A percentile compares a stretch with the other conserved stretches of the same genome.
Conservation (phyloP, 2,329 filamentous ascomycete species). For the Escovopsis sp. region DNA sequence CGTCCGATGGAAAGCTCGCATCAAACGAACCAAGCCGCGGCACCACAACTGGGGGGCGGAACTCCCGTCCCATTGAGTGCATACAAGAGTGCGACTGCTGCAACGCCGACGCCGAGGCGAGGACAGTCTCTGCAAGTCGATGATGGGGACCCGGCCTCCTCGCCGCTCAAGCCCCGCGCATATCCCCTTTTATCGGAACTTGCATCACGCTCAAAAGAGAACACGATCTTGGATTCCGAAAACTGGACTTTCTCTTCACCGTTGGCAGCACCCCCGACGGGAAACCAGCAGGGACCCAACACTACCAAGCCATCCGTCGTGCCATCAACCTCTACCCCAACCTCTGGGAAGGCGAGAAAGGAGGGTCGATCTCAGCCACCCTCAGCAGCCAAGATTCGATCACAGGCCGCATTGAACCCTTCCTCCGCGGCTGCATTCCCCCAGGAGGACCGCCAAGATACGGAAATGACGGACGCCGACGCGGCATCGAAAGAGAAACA, state of each 20-base stretch:
- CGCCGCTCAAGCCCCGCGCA: slow-evolving; percentile 39
- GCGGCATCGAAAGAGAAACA: neutral
- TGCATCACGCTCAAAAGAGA: slow-evolving; percentile 28
- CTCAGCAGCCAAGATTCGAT: neutral
- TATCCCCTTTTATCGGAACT: slow-evolving; percentile 39
- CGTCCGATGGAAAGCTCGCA: slow-evolving; percentile 9
- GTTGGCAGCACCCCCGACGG: slow-evolving; percentile 32
- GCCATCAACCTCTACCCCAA: slow-evolving; percentile 6
- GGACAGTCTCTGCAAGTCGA: slow-evolving; percentile 35
- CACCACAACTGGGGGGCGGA: slow-evolving; percentile 15
- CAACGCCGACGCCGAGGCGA: slow-evolving; percentile 46
- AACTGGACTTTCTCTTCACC: slow-evolving; percentile 45
- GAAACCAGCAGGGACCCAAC: slow-evolving; percentile 12
- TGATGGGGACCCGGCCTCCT: slow-evolving; percentile 41
- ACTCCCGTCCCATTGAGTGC: slow-evolving; percentile 30
- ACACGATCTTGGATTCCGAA: slow-evolving; percentile 13
- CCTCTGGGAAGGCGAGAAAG: slow-evolving; percentile 6
- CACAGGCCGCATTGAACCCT: slow-evolving; percentile 13
- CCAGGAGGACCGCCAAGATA: slow-evolving; percentile 1
- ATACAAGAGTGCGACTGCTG: slow-evolving; percentile 39
- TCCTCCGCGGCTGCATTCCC: slow-evolving; percentile 11
- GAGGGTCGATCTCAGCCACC: neutral
- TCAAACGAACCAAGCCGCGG: slow-evolving; percentile 9
- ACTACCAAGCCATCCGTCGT: slow-evolving; percentile 7
- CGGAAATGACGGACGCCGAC: slow-evolving; percentile 3